Percentiles rank a stretch among this genome's conserved stretches.
phyloP scores from a whole-genome alignment of 1,139 yeast species.

The Candida tunisiensis region DNA sequence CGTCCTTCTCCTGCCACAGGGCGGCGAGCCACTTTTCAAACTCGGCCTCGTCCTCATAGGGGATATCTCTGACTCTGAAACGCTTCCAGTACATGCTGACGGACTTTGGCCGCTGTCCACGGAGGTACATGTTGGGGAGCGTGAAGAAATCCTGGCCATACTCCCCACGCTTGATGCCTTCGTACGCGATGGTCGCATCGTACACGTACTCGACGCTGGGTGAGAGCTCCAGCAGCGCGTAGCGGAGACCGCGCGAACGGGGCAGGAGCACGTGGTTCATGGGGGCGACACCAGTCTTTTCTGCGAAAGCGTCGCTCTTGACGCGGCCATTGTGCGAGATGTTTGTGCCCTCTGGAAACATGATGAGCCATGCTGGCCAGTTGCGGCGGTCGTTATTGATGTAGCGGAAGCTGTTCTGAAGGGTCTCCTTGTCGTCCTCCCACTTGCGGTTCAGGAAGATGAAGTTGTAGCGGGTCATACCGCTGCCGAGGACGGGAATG shows the following conservation, averaged over 20 bases:
- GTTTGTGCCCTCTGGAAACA: constrained; percentile 95
- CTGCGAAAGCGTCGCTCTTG: constrained; percentile 41
- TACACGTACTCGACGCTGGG: constrained; percentile 52
- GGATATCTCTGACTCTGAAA: constrained; percentile 43
- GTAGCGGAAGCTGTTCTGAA: constrained; percentile 23
- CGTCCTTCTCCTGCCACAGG: constrained; percentile 73
- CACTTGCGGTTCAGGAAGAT: constrained; percentile 75
- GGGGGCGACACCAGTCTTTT: constrained; percentile 23
- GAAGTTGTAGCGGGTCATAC: constrained; percentile 69
- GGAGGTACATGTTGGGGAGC: constrained; percentile 42
- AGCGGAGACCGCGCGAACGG: constrained; percentile 61
- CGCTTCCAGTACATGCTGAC: constrained; percentile 52
- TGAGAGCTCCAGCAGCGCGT: constrained; percentile 41
- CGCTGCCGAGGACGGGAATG: constrained; percentile 71
- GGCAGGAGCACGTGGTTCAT: constrained; percentile 64
- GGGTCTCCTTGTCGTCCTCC: constrained; percentile 49
- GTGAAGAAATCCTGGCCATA: constrained; percentile 71
- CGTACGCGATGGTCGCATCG: constrained; percentile 73
- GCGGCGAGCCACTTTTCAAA: constrained; percentile 66
- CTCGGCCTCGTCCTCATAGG: constrained; percentile 33
- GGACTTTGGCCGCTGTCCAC: constrained; percentile 53
- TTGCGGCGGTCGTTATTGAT: constrained; percentile 26
- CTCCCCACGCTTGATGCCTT: constrained; percentile 41
- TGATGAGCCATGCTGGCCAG: constrained; percentile 33
- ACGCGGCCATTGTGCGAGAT: constrained; percentile 46